Conservation (phyloP, 1,139 yeast genomes). For the Yamadazyma epiphylla region DNA sequence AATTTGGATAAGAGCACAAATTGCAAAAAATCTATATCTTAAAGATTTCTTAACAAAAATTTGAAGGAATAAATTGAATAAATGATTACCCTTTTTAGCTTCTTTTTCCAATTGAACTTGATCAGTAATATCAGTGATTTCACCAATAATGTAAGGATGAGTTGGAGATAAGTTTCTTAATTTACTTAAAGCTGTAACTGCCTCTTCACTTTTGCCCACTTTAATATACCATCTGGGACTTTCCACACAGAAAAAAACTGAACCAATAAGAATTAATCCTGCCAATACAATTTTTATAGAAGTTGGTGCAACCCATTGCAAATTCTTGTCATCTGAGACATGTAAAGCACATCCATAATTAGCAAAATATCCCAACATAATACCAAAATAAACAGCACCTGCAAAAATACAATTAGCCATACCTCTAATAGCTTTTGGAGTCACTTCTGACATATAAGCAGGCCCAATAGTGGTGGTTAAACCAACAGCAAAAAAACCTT, state of each 20-base stretch:
- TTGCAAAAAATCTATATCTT: constrained; percentile 37
- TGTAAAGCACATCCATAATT: constrained; percentile 40
- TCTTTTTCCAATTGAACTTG: constrained; percentile 31
- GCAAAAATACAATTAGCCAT: constrained; percentile 47
- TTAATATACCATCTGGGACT: constrained; percentile 47
- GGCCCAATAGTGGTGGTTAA: constrained; percentile 59
- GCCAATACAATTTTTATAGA: constrained; percentile 39
- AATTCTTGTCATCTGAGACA: constrained; percentile 21
- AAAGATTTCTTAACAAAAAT: constrained; percentile 27
- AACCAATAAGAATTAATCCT: constrained; percentile 35
- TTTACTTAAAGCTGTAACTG: constrained; percentile 34
- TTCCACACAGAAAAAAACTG: constrained; percentile 36
- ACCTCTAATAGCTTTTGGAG: constrained; percentile 54
- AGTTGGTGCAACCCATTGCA: constrained; percentile 38
- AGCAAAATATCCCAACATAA: constrained; percentile 49
- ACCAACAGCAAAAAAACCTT: constrained; percentile 51
- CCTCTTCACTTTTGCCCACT: constrained; percentile 30
- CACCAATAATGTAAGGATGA: constrained; percentile 50
- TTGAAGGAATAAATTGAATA: constrained; percentile 24
- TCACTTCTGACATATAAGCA: constrained; percentile 48
- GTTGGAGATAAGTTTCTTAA: constrained; percentile 48
- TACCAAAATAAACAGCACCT: constrained; percentile 54
- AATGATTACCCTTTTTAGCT: constrained; percentile 23
- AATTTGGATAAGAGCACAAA: constrained; percentile 44
- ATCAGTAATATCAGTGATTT: constrained; percentile 48